Percentiles rank a stretch among this genome's conserved stretches.
Conservation (phyloP, 768 basidiomycete genomes). For the Flagelloscypha sp. region DNA sequence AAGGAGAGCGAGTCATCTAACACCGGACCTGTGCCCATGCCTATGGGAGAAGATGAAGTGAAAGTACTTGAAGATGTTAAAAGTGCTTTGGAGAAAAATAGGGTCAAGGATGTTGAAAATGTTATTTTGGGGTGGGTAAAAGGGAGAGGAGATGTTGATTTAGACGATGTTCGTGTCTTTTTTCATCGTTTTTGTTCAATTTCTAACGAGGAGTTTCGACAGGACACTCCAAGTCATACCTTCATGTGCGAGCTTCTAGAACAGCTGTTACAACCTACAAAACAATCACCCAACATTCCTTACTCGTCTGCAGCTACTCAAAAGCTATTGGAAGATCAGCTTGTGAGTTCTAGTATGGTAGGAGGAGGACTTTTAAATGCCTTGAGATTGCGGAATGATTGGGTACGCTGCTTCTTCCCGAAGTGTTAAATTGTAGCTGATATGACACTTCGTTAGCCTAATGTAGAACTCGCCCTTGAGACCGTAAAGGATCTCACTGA, state of each 20-base stretch:
- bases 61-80: constrained; percentile 20
- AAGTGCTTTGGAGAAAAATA: constrained; percentile 31
- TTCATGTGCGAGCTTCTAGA: constrained; percentile 55
- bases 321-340: constrained; percentile 47
- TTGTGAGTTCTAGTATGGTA: constrained; percentile 56
- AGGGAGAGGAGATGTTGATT: constrained; percentile 2
- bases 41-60: constrained; percentile 4
- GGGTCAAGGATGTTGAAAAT: constrained; percentile 13
- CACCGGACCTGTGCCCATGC: constrained; percentile 1
- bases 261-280: constrained; percentile 38
- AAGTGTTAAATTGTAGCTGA: background rate
- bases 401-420: constrained; percentile 37
- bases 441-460: constrained; percentile 22
- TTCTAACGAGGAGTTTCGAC: constrained; percentile 5
- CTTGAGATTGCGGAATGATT: constrained; percentile 51
- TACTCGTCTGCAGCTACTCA: constrained; percentile 52
- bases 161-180: background rate
- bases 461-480: constrained; percentile 43
- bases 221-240: constrained; percentile 27
- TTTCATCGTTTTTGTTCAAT: constrained; percentile 1
- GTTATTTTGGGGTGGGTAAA: constrained; percentile 7
- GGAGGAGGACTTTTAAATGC: constrained; percentile 47
- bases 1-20: constrained; percentile 6
- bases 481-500: constrained; percentile 60
- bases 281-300: constrained; percentile 21